A percentile compares a stretch with the other conserved stretches of the same genome.
phyloP scores from a whole-genome alignment of 129 eudicot species.

The Flaveria ramosissima region DNA sequence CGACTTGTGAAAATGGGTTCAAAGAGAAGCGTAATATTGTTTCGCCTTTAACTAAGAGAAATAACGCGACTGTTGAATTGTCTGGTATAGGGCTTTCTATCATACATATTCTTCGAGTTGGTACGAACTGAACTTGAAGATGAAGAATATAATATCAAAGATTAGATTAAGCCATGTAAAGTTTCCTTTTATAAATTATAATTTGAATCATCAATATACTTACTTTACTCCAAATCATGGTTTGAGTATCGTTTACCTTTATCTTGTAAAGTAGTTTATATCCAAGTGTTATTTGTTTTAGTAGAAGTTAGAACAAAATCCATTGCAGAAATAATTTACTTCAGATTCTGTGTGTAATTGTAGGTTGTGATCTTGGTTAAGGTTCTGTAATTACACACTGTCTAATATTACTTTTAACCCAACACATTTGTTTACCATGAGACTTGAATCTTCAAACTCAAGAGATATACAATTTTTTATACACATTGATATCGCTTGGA shows the following conservation, averaged over 20 bases:
- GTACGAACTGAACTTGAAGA: constrained; percentile 3
- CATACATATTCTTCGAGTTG: constrained; percentile 34
- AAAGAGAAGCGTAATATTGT: constrained; percentile 33
- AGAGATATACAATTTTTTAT: too few species aligned
- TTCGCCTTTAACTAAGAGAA: constrained; percentile 41
- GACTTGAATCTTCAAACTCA: too few species aligned
- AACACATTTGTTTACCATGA: too few species aligned
- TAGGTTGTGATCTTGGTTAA: constrained; percentile 8
- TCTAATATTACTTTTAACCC: too few species aligned
- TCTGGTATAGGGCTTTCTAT: constrained; percentile 40
- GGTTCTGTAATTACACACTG: too few species aligned
- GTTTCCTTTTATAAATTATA: neutral
- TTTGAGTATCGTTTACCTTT: neutral
- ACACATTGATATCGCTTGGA: too few species aligned
- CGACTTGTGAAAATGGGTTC: constrained; percentile 50
- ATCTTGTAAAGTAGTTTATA: too few species aligned
- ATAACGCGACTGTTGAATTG: constrained; percentile 38
- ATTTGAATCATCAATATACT: constrained; percentile 7
- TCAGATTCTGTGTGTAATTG: neutral
- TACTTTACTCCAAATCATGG: constrained; percentile 7
- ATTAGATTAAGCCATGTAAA: constrained; percentile 6
- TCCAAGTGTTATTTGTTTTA: neutral
- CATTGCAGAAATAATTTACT: neutral
- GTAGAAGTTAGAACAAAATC: neutral
- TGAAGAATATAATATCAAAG: neutral